Evolutionary conservation across 1,284 basidiomycete species (phyloP).

Genomic region (Volvariella surrecta): DNA sequence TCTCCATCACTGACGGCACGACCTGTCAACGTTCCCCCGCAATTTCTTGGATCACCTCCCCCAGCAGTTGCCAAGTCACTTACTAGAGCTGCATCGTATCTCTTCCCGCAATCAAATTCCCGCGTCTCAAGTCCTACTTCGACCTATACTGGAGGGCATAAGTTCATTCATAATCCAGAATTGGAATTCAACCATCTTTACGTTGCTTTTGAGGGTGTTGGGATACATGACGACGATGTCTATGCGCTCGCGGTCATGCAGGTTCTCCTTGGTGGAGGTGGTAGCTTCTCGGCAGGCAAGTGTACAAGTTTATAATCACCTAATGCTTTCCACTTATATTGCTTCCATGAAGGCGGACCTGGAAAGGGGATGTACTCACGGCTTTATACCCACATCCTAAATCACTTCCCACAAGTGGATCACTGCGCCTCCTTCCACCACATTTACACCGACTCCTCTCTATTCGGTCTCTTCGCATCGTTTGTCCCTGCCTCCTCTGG

Average conservation of each 20-base stretch:
- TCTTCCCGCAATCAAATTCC: conserved; percentile 40
- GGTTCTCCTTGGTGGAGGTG: conserved; percentile 91
- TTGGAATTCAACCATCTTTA: conserved; percentile 92
- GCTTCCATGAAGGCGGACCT: conserved; percentile 61
- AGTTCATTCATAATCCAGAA: conserved; percentile 60
- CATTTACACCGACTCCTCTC: conserved; percentile 90
- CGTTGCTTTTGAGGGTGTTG: conserved; percentile 87
- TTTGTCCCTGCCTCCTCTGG: conserved; percentile 68
- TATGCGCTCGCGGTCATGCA: conserved; percentile 95
- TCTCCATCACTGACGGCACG: conserved; percentile 21
- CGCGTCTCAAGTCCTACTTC: conserved; percentile 31
- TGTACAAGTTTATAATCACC: conserved; percentile 1
- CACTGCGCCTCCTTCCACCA: conserved; percentile 98
- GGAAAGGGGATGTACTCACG: conserved; percentile 99
- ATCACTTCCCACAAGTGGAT: conserved; percentile 91
- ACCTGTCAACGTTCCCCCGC: conserved; percentile 30
- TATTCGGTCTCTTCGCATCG: conserved; percentile 92
- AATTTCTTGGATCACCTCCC: conserved; percentile 45
- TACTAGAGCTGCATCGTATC: conserved; percentile 67
- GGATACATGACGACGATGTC: conserved; percentile 91
- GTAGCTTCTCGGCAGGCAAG: conserved; percentile 86
- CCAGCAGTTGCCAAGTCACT: conserved; percentile 58
- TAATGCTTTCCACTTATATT: conserved; percentile 11
- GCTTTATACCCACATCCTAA: conserved; percentile 95
- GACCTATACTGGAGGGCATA: conserved; percentile 81